Base-by-base conservation (phyloP, 805 yeast genomes). In the Starmerella sp. region DNA sequence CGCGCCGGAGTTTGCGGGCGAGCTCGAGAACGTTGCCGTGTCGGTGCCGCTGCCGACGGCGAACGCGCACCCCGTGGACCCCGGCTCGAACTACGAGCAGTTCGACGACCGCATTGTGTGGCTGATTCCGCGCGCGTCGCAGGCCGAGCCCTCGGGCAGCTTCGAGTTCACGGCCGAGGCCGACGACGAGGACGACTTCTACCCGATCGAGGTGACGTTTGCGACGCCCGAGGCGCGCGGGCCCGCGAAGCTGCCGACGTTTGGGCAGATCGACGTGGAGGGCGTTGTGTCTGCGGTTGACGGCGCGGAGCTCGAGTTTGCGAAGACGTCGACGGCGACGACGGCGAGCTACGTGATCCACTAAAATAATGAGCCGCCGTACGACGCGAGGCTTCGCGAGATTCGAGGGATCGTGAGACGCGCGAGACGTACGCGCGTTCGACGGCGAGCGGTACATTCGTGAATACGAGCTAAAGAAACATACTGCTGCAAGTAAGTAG, bases 151-250 rank as follows among this genome's bases (percentile, higher is more conserved):
- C 34, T 71, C 78, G 22, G 96, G 90, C 46, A 81, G 86, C 45
- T 82, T 93, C 68, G 95, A 86, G 67, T 82, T 93, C 66, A 69
- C 83, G 8, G 80, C 87, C 56, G 84, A 83, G 60, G 84, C 83
- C 17, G 82, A 76, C 41, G 80, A 78, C 60, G 97, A 91, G 69
- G 95, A 89, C 58, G 77, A 80, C 11, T 74, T 91, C 64, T 91
- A 89, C 85, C 98, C 98, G 57, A 80, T 91, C 75, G 81, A 81
- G 63, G 78, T 89, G 41, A 70, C 75, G 50, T 86, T 89, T 72
- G 72, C 43, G 13, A 56, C 60, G n/a, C 34, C 31, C 6, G 54
- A 46, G 51, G 38, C 47, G 44, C 14, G 75, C 39, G 76, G 76
- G 28, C 72, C 70, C 37, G 60, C 57, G 28, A 61, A 59, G 17